These are phyloP conservation scores for Ogataea parapolymorpha DNA, from an alignment of 805 yeast species.

Conservation along the genomic window DNA sequence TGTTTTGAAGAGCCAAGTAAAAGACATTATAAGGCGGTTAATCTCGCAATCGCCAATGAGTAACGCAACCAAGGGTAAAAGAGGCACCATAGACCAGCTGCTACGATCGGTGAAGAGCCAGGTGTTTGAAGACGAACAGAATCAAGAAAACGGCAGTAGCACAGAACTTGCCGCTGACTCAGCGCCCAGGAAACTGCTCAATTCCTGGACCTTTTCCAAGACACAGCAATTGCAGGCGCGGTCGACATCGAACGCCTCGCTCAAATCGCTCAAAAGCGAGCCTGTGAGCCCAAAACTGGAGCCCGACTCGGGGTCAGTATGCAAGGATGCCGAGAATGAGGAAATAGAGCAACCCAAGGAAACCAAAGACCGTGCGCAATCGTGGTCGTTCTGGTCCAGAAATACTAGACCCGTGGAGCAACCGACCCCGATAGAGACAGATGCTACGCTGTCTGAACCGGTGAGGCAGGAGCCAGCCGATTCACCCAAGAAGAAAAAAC, in stretches of 20 bases:
- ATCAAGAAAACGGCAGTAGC: constrained; percentile 1
- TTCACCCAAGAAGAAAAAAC: constrained; percentile 13
- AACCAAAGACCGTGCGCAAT: constrained; percentile 16
- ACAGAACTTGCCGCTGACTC: constrained; percentile 1
- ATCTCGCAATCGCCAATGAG: neutral
- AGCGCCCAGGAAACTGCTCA: neutral
- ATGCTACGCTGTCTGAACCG: constrained; percentile 22
- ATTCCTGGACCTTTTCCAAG: constrained; percentile 2
- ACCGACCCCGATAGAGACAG: neutral
- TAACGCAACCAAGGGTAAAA: constrained; percentile 2
- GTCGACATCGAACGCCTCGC: neutral
- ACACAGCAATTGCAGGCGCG: neutral
- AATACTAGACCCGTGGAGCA: neutral
- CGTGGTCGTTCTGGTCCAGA: constrained; percentile 32
- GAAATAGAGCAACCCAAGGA: constrained; percentile 4
- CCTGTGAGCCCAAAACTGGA: neutral
- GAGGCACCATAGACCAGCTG: constrained; percentile 8
- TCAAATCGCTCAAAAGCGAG: constrained; percentile 1
- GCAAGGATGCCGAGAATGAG: constrained; percentile 14
- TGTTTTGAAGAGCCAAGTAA: neutral
- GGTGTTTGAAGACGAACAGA: constrained; percentile 19
- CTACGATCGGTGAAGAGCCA: constrained; percentile 21
- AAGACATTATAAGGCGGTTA: neutral
- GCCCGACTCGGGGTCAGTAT: constrained; percentile 8
- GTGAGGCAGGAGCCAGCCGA: constrained; percentile 7